phyloP scores from a whole-genome alignment of 805 yeast genomes.

The Yarrowia sp. region DNA sequence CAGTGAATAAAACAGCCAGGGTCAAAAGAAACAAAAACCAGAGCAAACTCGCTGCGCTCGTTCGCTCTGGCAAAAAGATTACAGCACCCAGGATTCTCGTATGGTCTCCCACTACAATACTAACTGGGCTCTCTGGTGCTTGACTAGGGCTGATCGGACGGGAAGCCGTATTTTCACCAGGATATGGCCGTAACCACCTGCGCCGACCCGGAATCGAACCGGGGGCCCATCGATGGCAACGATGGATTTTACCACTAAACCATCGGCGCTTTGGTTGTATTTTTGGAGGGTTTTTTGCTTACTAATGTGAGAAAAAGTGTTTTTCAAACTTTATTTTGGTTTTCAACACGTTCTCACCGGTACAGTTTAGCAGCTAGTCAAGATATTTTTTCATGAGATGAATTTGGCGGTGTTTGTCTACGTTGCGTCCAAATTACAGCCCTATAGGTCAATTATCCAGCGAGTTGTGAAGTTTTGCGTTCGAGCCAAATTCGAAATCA shows the following conservation, averaged over 20 bases:
- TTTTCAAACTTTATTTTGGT: neutral
- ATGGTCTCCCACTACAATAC: constrained; percentile 18
- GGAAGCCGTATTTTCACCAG: constrained; percentile 19
- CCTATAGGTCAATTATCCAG: too few relatives aligned
- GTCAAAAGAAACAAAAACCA: neutral
- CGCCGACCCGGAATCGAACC: constrained; percentile 22
- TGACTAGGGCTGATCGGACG: constrained; percentile 16
- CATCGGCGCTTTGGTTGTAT: constrained; percentile 15
- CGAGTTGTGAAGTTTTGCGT: too few relatives aligned
- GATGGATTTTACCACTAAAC: constrained; percentile 19
- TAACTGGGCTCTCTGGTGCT: constrained; percentile 16
- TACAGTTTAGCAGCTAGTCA: too few relatives aligned
- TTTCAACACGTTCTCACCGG: too few relatives aligned
- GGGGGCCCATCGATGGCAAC: constrained; percentile 22
- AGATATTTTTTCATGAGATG: too few relatives aligned
- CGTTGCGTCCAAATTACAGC: too few relatives aligned
- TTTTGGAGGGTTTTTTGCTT: neutral
- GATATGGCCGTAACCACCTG: constrained; percentile 16
- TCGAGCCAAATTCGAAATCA: too few relatives aligned
- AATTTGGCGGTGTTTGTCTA: too few relatives aligned
- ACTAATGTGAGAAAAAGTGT: neutral
- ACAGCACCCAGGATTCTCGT: constrained; percentile 18
- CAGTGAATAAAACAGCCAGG: too few relatives aligned
- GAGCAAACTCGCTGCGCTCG: neutral
- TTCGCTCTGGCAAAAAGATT: neutral